Base-by-base conservation (phyloP, 23 red algal species). In the Gracilaria caudata region DNA sequence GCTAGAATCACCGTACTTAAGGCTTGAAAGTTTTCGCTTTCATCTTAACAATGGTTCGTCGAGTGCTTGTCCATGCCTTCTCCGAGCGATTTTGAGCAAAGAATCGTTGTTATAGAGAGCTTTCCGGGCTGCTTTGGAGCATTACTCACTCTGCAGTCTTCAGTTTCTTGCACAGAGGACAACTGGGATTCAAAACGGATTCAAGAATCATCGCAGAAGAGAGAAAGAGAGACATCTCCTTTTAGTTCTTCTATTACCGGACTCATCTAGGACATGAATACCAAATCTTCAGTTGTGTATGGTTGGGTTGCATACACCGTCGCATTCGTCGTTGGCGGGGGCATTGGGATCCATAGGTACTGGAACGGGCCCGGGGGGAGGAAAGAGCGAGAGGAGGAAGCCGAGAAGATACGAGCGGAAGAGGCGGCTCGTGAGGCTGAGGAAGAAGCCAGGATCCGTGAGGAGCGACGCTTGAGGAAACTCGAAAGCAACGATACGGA, bases 291-390 rank as follows among this genome's bases (percentile, higher is more conserved):
- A 32, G 57, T 82, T 16, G 73, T 76, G 8, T 46, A 77, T 36
- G 87, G 87, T 29, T 91, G 87, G 87, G 63, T 91, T 14, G 87
- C 87, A 19, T 91, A 82, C 41, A 91, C 87, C 33, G 57, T 61
- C 6, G 87, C 77, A 35, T 91, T 81, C 28, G 60, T 43, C 44
- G 66, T 76, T 4, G 87, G 87, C 1, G 87, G 63, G 3, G 87
- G 56, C n/a, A 68, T 91, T 26, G 87, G 87, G 20, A 74, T 73
- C 28, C 55, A 82, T 44, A 73, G 70, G 59, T 91, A 91, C 55
- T 81, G 54, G 46, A 72, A 91, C 25, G 41, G 39, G 13, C 87
- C 87, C 43, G 87, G 87, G 20, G 87, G 87, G 21, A 32, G 87
- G 32, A 65, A 72, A 21, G 87, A 91, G 21, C 87, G 87, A 19